These are phyloP conservation scores for Termitomyces heimii DNA, from an alignment of 768 basidiomycete species.

Conservation along the genomic window DNA sequence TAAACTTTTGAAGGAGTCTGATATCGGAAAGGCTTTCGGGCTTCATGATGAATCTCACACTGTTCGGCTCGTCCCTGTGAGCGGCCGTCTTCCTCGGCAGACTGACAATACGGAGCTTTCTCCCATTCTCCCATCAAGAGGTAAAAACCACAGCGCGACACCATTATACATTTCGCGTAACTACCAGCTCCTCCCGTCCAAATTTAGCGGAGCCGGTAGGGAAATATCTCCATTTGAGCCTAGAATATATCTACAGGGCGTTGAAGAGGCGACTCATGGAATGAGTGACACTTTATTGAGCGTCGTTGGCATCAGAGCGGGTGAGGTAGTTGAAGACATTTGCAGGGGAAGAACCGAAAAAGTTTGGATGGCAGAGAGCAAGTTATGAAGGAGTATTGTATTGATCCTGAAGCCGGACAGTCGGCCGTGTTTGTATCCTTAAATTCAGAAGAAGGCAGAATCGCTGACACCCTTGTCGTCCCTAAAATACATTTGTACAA, in stretches of 20 bases:
- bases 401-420: too few relatives aligned
- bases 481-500: too few relatives aligned
- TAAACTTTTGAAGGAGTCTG: conserved; percentile 32
- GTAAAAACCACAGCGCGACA: conserved; percentile 10
- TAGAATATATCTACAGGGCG: conserved; percentile 29
- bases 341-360: conserved; percentile 5
- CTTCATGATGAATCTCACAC: conserved; percentile 17
- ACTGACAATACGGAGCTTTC: conserved; percentile 13
- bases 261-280: conserved; percentile 34
- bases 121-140: conserved; percentile 6
- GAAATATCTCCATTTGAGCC: conserved; percentile 12
- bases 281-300: conserved; percentile 42
- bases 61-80: conserved; percentile 21
- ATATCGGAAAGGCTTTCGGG: conserved; percentile 31
- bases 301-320: conserved; percentile 35
- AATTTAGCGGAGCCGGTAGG: conserved; percentile 4
- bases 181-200: conserved; percentile 33
- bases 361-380: conserved; percentile 2
- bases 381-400: conserved; percentile 2
- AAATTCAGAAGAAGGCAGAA: too few relatives aligned
- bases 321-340: conserved; percentile 37
- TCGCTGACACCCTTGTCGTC: too few relatives aligned
- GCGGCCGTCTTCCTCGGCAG: background rate
- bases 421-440: too few relatives aligned
- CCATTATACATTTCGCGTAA: conserved; percentile 32